Evolutionary conservation across 2,329 filamentous ascomycete species (phyloP).

Genomic region (Rhinocladiella mackenziei): DNA sequence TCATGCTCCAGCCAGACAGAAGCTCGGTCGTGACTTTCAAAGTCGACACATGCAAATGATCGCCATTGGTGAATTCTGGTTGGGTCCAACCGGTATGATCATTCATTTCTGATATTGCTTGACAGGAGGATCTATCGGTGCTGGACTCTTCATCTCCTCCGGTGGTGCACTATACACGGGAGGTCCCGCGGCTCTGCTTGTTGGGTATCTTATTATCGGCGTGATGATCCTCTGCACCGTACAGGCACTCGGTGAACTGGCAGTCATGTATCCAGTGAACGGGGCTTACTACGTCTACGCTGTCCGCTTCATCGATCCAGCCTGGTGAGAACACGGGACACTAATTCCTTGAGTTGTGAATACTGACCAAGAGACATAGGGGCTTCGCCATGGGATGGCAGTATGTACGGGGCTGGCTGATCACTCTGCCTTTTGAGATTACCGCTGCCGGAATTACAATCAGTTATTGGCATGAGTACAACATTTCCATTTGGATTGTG

Average conservation of each 20-base stretch:
- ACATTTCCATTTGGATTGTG: constrained; percentile 70
- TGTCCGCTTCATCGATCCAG: constrained; percentile 51
- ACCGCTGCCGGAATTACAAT: constrained; percentile 65
- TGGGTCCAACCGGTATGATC: neutral
- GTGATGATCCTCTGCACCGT: constrained; percentile 87
- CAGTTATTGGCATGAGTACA: constrained; percentile 32
- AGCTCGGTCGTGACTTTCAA: constrained; percentile 47
- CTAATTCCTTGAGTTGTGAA: neutral
- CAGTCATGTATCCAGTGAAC: constrained; percentile 69
- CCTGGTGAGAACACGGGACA: constrained; percentile 44
- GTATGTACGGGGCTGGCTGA: constrained; percentile 84
- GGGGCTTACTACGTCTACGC: constrained; percentile 69
- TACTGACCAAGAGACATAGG: constrained; percentile 4
- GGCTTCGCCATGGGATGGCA: constrained; percentile 93
- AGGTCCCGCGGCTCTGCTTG: constrained; percentile 56
- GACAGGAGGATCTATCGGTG: constrained; percentile 32
- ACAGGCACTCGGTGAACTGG: constrained; percentile 83
- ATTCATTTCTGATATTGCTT: neutral
- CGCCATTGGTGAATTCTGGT: constrained; percentile 34
- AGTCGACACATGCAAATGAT: constrained; percentile 28
- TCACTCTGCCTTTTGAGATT: constrained; percentile 77
- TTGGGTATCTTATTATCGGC: constrained; percentile 74
- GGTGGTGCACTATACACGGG: constrained; percentile 36
- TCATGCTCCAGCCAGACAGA: neutral
- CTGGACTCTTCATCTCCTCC: constrained; percentile 42